Percentiles rank a stretch among this genome's conserved stretches.
phyloP scores from a whole-genome alignment of 164 flowering plant species.

The Aristolochia contorta region DNA sequence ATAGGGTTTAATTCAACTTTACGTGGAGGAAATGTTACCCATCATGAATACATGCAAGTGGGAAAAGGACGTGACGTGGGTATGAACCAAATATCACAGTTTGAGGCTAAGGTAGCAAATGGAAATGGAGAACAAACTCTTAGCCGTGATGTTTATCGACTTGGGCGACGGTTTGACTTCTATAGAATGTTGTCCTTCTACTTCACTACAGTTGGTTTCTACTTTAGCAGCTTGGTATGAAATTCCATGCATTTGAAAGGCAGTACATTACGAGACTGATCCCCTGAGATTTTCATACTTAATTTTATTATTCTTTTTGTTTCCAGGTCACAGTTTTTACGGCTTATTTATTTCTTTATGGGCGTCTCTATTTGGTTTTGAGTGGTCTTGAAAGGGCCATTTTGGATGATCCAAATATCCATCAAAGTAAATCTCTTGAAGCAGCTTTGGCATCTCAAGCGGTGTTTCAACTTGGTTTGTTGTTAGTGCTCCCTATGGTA shows the following conservation, averaged over 20 bases:
- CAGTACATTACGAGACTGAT: background rate
- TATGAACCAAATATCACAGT: conserved; percentile 89
- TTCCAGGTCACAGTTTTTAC: conserved; percentile 87
- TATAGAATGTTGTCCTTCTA: conserved; percentile 93
- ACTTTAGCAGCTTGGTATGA: conserved; percentile 91
- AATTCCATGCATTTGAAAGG: background rate
- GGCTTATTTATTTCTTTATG: conserved; percentile 82
- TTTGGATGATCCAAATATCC: conserved; percentile 40
- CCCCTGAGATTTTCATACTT: background rate
- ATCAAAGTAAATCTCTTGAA: conserved; percentile 63
- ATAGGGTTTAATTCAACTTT: conserved; percentile 87
- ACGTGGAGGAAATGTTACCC: conserved; percentile 83
- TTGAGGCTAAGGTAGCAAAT: conserved; percentile 97
- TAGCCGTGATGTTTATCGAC: conserved; percentile 91
- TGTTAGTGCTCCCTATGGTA: conserved; percentile 88
- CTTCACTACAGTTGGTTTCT: conserved; percentile 95
- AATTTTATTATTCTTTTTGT: conserved; percentile 3
- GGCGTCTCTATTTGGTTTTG: conserved; percentile 82
- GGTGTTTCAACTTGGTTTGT: conserved; percentile 76
- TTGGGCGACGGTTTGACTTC: conserved; percentile 97
- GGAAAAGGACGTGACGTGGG: conserved; percentile 99
- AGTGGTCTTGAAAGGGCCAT: conserved; percentile 84
- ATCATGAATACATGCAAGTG: conserved; percentile 96
- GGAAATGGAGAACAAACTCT: conserved; percentile 99
- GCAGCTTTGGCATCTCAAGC: conserved; percentile 79